phyloP scores from a whole-genome alignment of 345 rosid species.

The Adansonia digitata region DNA sequence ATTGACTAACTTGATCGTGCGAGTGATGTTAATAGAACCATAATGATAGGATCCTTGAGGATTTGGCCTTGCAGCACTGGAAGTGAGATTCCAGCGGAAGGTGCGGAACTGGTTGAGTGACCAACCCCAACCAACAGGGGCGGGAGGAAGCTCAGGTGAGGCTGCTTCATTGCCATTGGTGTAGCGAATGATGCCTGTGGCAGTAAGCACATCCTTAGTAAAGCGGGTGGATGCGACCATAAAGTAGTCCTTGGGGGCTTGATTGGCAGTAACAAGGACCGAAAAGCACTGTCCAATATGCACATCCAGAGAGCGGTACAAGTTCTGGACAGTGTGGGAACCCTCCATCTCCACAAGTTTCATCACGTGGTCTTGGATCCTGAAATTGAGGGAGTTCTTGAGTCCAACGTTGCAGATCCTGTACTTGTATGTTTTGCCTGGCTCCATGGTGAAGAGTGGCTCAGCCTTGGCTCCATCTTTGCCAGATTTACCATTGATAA shows the following conservation, averaged over 20 bases:
- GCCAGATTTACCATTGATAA: constrained; percentile 52
- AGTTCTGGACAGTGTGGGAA: constrained; percentile 56
- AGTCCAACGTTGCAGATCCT: constrained; percentile 64
- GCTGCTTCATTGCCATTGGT: constrained; percentile 37
- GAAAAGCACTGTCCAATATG: constrained; percentile 60
- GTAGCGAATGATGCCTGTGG: constrained; percentile 50
- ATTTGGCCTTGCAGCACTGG: too few relatives aligned
- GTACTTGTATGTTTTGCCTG: constrained; percentile 54
- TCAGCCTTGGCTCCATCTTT: too few relatives aligned
- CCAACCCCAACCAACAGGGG: constrained; percentile 70
- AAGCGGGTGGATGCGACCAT: constrained; percentile 63
- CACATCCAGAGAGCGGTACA: constrained; percentile 58
- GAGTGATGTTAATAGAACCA: too few relatives aligned
- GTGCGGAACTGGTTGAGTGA: too few relatives aligned
- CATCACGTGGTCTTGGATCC: constrained; percentile 57
- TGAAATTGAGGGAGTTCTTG: constrained; percentile 54
- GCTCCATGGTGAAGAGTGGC: constrained; percentile 56
- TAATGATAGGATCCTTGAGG: too few relatives aligned
- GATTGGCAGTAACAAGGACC: constrained; percentile 48
- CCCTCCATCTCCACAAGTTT: constrained; percentile 73
- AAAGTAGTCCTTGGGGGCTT: constrained; percentile 53
- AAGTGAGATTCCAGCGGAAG: too few relatives aligned
- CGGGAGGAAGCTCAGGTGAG: constrained; percentile 37
- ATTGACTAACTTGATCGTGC: constrained; percentile 56
- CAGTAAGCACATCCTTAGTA: constrained; percentile 24